phyloP scores from a whole-genome alignment of 2,329 filamentous ascomycete genomes.

The Epichloe glyceriae region DNA sequence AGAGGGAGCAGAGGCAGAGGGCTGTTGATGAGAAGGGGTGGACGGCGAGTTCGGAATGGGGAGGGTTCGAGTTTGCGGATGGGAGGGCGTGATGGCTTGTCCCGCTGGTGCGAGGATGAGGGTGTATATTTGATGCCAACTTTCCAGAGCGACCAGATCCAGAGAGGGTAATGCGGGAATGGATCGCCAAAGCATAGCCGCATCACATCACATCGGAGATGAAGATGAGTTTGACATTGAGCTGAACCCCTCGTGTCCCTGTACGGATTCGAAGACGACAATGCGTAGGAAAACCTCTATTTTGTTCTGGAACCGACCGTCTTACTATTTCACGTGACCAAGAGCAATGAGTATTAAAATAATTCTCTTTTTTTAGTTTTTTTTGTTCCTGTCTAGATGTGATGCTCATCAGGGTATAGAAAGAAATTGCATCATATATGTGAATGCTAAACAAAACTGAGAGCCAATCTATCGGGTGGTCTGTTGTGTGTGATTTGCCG shows the following conservation, averaged over 20 bases:
- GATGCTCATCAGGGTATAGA: slow-evolving; percentile 14
- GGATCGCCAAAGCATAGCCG: too few relatives aligned
- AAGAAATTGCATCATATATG: slow-evolving; percentile 9
- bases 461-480: slow-evolving; percentile 1
- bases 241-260: too few relatives aligned
- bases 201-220: too few relatives aligned
- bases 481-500: neutral
- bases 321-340: neutral
- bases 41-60: slow-evolving; percentile 36
- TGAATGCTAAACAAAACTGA: neutral
- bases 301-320: too few relatives aligned
- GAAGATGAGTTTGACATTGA: too few relatives aligned
- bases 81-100: neutral
- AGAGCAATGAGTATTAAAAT: slow-evolving; percentile 14
- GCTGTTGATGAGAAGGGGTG: slow-evolving; percentile 31
- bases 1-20: slow-evolving; percentile 25
- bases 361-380: slow-evolving; percentile 18
- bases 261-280: too few relatives aligned
- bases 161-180: too few relatives aligned
- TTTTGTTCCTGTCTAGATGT: slow-evolving; percentile 6
- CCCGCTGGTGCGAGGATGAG: too few relatives aligned
- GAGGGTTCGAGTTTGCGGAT: slow-evolving; percentile 29
- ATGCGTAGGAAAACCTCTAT: too few relatives aligned
- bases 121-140: too few relatives aligned
- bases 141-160: too few relatives aligned